Evolutionary conservation across 805 yeast species (phyloP), one percentile per base, ranked within the genome.

Genomic region (Metschnikowia proteae): DNA sequence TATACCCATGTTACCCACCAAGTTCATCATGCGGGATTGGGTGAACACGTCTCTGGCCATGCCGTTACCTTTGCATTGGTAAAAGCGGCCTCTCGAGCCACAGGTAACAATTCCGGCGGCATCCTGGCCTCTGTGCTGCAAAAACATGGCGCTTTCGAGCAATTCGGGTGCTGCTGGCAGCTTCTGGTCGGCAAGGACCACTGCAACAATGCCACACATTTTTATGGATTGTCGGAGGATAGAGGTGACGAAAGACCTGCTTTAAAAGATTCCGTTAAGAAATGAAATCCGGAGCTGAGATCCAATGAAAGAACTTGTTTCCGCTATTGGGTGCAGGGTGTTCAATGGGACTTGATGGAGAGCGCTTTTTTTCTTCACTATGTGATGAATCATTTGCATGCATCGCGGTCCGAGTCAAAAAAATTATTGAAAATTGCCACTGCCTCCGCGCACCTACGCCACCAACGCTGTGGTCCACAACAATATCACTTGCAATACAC

Each of bases 81-180:
- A 91, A 50, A 94, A 79, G 51, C 99, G 79, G 55, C 98, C 99
- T 53, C 92, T 83, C 39, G 86, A 75, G 47, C 97, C 98, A 66
- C 97, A 89, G 6, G 99, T 94, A 25, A 89, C 94, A 47, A 94
- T 92, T 55, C 99, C 99, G n/a, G 97, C 97, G 8, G 99, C 99
- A 67, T 94, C 99, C 73, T 94, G 99, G 40, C 99, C 99, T 64
- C 99, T 81, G 65, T 94, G 99, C 66, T 94, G 99, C 53, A 94
- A 74, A 66, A 86, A 92, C 72, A 90, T 81, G 54, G 92, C 85
- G 5, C 96, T 97, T 65, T 94, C 99, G 48, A 89, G 83, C 39
- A 94, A 75, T 62, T 91, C 98, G 4, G 96, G 83, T 9, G 96
- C 96, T 43, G 87, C 97, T 49, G 80, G 78, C 43, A 76, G 76